Percentiles rank a stretch among this genome's conserved stretches.
These are phyloP conservation scores for Nemania sp. DNA, from an alignment of 2,329 filamentous ascomycete genomes.

Conservation along the genomic window DNA sequence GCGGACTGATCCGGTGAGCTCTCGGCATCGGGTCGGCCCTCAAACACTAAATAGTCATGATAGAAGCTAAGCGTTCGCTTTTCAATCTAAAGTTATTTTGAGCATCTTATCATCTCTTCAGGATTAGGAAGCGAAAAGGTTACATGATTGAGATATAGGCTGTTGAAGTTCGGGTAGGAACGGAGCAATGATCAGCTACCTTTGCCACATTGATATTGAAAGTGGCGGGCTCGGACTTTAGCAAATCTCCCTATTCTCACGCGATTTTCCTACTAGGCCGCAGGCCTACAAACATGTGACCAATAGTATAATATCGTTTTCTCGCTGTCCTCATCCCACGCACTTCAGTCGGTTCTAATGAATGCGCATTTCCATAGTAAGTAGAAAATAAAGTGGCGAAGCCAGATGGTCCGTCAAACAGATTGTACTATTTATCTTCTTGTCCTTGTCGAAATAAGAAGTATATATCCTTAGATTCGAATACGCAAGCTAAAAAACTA, in stretches of 20 bases:
- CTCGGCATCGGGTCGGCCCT: background rate
- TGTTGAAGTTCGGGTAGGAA: background rate
- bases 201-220: background rate
- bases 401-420: too few relatives aligned
- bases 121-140: background rate
- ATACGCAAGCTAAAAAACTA: background rate
- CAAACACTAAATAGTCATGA: background rate
- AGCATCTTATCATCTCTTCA: background rate
- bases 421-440: too few relatives aligned
- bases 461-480: background rate
- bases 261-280: background rate
- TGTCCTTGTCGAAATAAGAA: background rate
- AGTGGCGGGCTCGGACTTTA: background rate
- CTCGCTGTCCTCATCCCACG: background rate
- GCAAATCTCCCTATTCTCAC: background rate
- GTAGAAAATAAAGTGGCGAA: background rate
- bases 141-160: background rate
- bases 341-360: background rate
- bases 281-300: background rate
- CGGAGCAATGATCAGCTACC: slow-evolving; percentile 1
- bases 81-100: background rate
- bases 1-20: background rate
- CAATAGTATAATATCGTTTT: background rate
- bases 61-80: background rate
- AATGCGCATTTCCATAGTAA: background rate